phyloP scores from a whole-genome alignment of 2,329 filamentous ascomycete genomes.

The Curvularia spicifera region DNA sequence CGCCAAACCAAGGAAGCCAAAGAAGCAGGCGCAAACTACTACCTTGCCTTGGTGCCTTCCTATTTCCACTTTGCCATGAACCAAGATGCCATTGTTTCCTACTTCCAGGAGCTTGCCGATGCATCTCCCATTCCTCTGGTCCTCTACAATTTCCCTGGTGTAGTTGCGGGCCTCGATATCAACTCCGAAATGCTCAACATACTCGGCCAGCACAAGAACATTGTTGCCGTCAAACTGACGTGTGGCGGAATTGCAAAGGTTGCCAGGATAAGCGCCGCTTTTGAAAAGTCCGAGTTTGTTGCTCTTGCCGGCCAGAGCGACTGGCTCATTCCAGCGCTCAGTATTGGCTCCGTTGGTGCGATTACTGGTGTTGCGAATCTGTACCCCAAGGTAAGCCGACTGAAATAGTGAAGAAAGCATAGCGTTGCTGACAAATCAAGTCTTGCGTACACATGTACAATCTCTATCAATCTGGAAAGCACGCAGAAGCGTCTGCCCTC shows the following conservation, averaged over 20 bases:
- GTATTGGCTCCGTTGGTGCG: slow-evolving; percentile 64
- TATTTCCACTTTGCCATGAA: slow-evolving; percentile 53
- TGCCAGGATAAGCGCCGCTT: slow-evolving; percentile 48
- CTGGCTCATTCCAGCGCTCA: slow-evolving; percentile 62
- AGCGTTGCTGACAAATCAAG: slow-evolving; percentile 20
- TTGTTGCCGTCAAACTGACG: slow-evolving; percentile 49
- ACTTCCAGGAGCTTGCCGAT: slow-evolving; percentile 49
- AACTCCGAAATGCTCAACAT: slow-evolving; percentile 52
- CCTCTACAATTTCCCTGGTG: slow-evolving; percentile 58
- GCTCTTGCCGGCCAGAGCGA: slow-evolving; percentile 54
- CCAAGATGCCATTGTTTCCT: slow-evolving; percentile 45
- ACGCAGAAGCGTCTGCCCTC: slow-evolving; percentile 56
- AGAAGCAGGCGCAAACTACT: slow-evolving; percentile 49
- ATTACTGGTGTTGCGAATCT: slow-evolving; percentile 70
- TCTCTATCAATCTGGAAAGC: slow-evolving; percentile 56
- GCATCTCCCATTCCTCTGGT: slow-evolving; percentile 52
- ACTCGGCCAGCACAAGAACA: slow-evolving; percentile 46
- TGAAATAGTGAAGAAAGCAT: background rate
- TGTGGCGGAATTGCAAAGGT: slow-evolving; percentile 53
- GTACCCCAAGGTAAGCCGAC: slow-evolving; percentile 56
- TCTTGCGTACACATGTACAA: slow-evolving; percentile 57
- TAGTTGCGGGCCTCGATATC: slow-evolving; percentile 53
- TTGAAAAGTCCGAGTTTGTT: slow-evolving; percentile 47
- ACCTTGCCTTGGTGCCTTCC: slow-evolving; percentile 49
- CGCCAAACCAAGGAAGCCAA: slow-evolving; percentile 47